Evolutionary conservation across 148 eudicot genomes (phyloP), one percentile per base, ranked within the genome.

Genomic region (Rhododendron simsii): DNA sequence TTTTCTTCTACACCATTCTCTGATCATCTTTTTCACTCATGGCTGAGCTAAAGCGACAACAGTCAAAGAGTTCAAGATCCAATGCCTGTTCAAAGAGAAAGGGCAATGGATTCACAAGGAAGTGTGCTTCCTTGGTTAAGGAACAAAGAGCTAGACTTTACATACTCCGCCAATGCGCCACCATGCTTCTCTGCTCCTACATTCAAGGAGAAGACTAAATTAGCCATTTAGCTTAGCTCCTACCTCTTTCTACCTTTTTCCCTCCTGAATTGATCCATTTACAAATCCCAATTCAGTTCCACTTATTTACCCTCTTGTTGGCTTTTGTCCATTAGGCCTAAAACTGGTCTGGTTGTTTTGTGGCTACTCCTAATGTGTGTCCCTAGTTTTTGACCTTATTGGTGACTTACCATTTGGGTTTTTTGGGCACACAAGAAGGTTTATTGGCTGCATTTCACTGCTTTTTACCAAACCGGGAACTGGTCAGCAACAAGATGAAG

Each of bases 171-270:
- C 93, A 95, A 16, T 96, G 99, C 86, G 98, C 98, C 87, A 96
- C 99, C 91, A 95, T 92, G 93, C 95, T 96, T 61, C 93, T 94
- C 67, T 95, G 99, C 84, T 96, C 90, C 90, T 95, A 96, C 90
- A 94, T 96, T 80, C 95, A 96, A 45, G 95, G 91, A 81, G 99
- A 96, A 53, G 99, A 96, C 41, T 93, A 88, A 48, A 71, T 71
- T 71, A 71, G 41, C 76, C 76, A 6, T 18, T 71, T 71, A 8
- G 13, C 39, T 71, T 71, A 8, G 47, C 80, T 18, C 80, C 78
- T 14, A 1, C 44, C 41, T 18, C 20, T 33, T 37, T 37, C 78
- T 14, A 14, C 44, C 39, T 16, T 37, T 33, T 37, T 37, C 50
- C 48, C 80, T 21, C 44, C 80, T 21, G 33, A 39, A 39, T 9